Conservation (phyloP, 2,329 filamentous ascomycete genomes). For the Beauveria caledonica region DNA sequence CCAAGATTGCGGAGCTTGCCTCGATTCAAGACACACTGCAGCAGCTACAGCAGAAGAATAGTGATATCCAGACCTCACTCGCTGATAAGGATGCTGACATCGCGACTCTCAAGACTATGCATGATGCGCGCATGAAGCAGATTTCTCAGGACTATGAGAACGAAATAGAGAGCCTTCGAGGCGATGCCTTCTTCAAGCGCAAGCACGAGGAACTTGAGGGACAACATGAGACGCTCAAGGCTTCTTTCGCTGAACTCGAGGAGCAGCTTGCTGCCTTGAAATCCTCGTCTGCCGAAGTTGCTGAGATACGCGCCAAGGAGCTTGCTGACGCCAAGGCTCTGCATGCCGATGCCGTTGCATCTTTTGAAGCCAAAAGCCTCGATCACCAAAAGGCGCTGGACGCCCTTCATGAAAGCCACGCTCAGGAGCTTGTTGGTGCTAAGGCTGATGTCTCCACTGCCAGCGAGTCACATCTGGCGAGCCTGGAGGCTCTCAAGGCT, state of each 20-base stretch:
- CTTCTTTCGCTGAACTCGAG: conserved; percentile 41
- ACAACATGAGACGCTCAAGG: conserved; percentile 44
- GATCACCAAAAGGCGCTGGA: conserved; percentile 48
- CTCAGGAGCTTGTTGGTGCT: conserved; percentile 49
- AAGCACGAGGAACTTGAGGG: conserved; percentile 53
- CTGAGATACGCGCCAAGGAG: conserved; percentile 32
- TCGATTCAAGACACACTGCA: conserved; percentile 37
- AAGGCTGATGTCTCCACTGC: conserved; percentile 31
- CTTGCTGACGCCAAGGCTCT: conserved; percentile 36
- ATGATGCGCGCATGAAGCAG: conserved; percentile 49
- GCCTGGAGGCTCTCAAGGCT: conserved; percentile 30
- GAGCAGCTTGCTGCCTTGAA: conserved; percentile 45
- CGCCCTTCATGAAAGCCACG: conserved; percentile 47
- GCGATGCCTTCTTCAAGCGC: conserved; percentile 56
- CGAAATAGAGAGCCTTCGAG: conserved; percentile 56
- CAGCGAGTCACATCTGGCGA: conserved; percentile 20
- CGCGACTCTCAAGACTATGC: conserved; percentile 44
- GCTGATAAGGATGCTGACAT: conserved; percentile 41
- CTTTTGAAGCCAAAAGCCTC: conserved; percentile 42
- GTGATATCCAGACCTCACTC: conserved; percentile 37
- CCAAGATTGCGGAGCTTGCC: conserved; percentile 38
- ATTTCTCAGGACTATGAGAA: conserved; percentile 54
- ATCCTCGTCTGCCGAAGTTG: conserved; percentile 26
- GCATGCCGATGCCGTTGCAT: conserved; percentile 34
- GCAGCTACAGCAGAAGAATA: conserved; percentile 41